Evolutionary conservation across 495 filamentous ascomycete genomes (phyloP).

Genomic region (Pseudomonodictys pantanalensis): DNA sequence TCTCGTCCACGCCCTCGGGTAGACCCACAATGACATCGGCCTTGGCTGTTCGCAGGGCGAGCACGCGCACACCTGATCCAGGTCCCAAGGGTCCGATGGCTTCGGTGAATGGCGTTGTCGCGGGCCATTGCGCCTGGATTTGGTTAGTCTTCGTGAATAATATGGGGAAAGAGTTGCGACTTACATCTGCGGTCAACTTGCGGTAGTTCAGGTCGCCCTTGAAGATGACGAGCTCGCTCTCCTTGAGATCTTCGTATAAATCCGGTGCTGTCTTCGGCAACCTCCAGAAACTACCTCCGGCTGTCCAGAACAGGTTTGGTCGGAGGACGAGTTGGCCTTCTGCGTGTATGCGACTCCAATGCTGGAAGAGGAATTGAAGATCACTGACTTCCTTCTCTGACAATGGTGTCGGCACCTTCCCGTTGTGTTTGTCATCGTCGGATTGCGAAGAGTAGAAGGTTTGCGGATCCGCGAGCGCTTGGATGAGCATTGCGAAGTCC

Average conservation of each 20-base stretch:
- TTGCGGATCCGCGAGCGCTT: conserved; percentile 68
- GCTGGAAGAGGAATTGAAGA: conserved; percentile 70
- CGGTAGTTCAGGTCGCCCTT: conserved; percentile 97
- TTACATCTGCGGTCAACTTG: conserved; percentile 84
- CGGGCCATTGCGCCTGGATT: conserved; percentile 72
- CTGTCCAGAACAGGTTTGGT: conserved; percentile 87
- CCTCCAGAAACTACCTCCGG: conserved; percentile 80
- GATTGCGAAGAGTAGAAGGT: conserved; percentile 66
- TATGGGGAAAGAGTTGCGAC: conserved; percentile 32
- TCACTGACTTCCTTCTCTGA: conserved; percentile 64
- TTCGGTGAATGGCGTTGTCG: conserved; percentile 78
- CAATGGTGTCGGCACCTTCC: conserved; percentile 56
- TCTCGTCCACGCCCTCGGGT: conserved; percentile 75
- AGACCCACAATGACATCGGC: conserved; percentile 93
- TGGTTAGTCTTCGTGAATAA: conserved; percentile 13
- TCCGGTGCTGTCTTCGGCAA: conserved; percentile 64
- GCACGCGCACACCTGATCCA: conserved; percentile 71
- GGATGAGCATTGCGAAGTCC: conserved; percentile 79
- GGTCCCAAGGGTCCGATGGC: conserved; percentile 86
- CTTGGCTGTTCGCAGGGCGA: conserved; percentile 91
- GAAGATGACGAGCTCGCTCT: conserved; percentile 86
- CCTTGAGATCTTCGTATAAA: conserved; percentile 73
- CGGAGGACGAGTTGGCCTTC: conserved; percentile 79
- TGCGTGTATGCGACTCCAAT: conserved; percentile 74
- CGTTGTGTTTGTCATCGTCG: conserved; percentile 60